Percentiles rank a stretch among this genome's conserved stretches.
Conservation (phyloP, 345 rosid species). For the Draba incana region DNA sequence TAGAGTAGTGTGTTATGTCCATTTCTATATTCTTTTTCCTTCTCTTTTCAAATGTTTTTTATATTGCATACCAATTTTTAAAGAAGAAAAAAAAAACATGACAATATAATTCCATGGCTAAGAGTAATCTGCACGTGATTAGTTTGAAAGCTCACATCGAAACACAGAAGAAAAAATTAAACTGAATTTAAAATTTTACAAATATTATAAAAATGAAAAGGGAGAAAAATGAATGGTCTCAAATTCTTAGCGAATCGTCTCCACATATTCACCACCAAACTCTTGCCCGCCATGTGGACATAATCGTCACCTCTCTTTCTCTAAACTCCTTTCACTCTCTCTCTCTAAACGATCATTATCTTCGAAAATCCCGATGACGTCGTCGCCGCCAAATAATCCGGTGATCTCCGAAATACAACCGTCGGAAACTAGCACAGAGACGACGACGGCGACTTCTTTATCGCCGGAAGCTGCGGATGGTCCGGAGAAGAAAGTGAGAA, state of each 20-base stretch:
- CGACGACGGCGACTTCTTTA: background rate
- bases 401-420: conserved; percentile 26
- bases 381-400: conserved; percentile 32
- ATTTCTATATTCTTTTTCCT: too few relatives aligned
- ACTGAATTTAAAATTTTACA: background rate
- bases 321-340: conserved; percentile 15
- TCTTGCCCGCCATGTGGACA: conserved; percentile 41
- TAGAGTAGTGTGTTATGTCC: too few relatives aligned
- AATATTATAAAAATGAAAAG: background rate
- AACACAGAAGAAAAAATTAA: background rate
- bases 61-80: too few relatives aligned
- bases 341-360: conserved; percentile 33
- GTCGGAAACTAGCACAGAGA: conserved; percentile 31
- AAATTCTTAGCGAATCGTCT: conserved; percentile 33
- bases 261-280: conserved; percentile 41
- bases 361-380: conserved; percentile 29
- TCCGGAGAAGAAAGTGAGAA: conserved; percentile 71
- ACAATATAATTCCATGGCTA: too few relatives aligned
- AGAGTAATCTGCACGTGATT: background rate
- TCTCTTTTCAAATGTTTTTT: too few relatives aligned
- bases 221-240: conserved; percentile 36
- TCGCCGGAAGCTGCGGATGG: conserved; percentile 49
- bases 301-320: conserved; percentile 5
- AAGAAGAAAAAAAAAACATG: too few relatives aligned
- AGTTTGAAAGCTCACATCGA: conserved; percentile 20